Conservation (phyloP, 177 flowering plant genomes). For the Vitis hybrid region DNA sequence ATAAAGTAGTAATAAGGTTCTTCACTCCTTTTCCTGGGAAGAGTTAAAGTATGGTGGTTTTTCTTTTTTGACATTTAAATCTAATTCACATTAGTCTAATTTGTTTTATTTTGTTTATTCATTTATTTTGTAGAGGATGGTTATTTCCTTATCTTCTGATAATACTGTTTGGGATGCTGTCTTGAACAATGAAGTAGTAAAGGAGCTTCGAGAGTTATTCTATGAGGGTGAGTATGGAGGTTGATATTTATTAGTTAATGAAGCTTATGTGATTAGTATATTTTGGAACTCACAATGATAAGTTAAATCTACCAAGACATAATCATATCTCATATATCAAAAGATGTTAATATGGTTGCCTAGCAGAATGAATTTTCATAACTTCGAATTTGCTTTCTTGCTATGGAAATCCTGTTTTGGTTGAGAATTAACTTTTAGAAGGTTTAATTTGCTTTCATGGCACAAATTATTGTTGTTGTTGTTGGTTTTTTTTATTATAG, state of each 20-base stretch:
- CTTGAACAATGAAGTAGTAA: constrained; percentile 57
- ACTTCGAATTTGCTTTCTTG: no score
- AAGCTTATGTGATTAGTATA: neutral
- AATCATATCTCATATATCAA: no score
- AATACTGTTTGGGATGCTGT: constrained; percentile 68
- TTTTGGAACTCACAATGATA: neutral
- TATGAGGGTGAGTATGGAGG: constrained; percentile 37
- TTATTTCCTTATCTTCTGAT: constrained; percentile 55
- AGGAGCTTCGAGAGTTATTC: constrained; percentile 45
- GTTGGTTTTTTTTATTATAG: no score
- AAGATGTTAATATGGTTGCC: no score
- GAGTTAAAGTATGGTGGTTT: neutral
- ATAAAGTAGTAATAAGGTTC: no score
- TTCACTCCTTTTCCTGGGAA: no score
- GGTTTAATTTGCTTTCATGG: no score
- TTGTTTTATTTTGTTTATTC: neutral
- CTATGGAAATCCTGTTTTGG: no score
- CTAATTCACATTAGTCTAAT: neutral
- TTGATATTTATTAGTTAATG: neutral
- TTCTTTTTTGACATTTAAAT: neutral
- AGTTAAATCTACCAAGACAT: no score
- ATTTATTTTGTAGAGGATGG: constrained; percentile 47
- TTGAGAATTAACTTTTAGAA: no score
- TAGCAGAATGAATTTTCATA: no score
- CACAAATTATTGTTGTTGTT: no score